A percentile compares a stretch with the other conserved stretches of the same genome.
phyloP scores from a whole-genome alignment of 352 stramenopile species.

The Globisporangium rhizosaccharum region DNA sequence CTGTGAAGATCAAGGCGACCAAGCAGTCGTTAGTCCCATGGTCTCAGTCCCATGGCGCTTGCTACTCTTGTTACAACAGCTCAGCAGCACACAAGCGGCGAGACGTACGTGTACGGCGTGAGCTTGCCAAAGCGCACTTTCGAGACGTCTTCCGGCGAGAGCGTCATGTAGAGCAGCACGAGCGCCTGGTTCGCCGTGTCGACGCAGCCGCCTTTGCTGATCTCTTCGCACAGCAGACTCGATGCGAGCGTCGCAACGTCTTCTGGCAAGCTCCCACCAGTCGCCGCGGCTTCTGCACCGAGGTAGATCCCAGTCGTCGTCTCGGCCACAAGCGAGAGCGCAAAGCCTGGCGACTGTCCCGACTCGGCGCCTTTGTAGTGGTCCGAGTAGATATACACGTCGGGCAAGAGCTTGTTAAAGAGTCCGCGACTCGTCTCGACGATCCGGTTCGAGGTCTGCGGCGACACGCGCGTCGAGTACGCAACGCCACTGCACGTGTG shows the following conservation, averaged over 20 bases:
- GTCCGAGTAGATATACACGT: conserved; percentile 99
- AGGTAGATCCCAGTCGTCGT: conserved; percentile 96
- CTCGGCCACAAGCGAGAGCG: conserved; percentile 93
- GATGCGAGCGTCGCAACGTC: conserved; percentile 93
- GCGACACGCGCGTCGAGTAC: conserved; percentile 96
- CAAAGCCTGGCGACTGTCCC: conserved; percentile 89
- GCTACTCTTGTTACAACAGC: no score
- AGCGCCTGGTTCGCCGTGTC: conserved; percentile 96
- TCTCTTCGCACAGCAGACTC: conserved; percentile 95
- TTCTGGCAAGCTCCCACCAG: conserved; percentile 90
- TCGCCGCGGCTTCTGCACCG: conserved; percentile 88
- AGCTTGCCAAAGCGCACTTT: conserved; percentile 90
- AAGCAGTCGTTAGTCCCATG: not conserved
- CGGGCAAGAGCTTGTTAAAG: conserved; percentile 97
- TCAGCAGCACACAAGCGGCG: not conserved
- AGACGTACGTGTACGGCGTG: conserved; percentile 70
- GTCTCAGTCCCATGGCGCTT: no score
- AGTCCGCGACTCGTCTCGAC: conserved; percentile 94
- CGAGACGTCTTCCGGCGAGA: conserved; percentile 97
- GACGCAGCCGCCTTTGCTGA: conserved; percentile 90
- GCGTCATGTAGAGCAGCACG: conserved; percentile 96
- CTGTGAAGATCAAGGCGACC: conserved; percentile 21
- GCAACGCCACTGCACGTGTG: conserved; percentile 76
- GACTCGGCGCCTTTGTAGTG: conserved; percentile 93
- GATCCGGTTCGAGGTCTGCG: conserved; percentile 96